Evolutionary conservation across 257 asterid genomes (phyloP).

Genomic region (Henckelia pumila): DNA sequence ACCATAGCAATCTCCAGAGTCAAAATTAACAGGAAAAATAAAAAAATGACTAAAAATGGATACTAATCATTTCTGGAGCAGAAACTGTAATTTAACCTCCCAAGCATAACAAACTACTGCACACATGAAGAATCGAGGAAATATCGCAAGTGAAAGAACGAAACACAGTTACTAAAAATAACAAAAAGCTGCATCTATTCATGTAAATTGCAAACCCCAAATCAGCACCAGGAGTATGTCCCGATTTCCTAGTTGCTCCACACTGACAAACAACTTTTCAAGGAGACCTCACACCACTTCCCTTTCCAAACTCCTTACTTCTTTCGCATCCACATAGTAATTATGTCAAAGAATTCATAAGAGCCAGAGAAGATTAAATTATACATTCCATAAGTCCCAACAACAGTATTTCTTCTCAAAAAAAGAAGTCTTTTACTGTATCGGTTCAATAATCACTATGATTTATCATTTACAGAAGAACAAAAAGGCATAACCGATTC

Average conservation of each 20-base stretch:
- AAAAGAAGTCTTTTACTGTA: not conserved
- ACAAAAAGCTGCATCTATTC: not conserved
- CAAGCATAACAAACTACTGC: conserved; percentile 12
- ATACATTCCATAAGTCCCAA: not conserved
- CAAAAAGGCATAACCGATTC: not conserved
- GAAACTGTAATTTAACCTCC: conserved; percentile 6
- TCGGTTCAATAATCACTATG: not conserved
- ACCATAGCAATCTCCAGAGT: conserved; percentile 21
- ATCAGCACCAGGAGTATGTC: conserved; percentile 1
- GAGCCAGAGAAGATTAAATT: not conserved
- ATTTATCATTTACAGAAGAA: not conserved
- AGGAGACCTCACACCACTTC: not conserved
- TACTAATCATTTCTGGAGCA: conserved; percentile 11
- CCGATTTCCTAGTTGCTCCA: not conserved
- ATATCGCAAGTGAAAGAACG: not conserved
- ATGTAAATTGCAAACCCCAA: not conserved
- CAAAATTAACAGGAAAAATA: not conserved
- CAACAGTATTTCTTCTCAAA: too few relatives aligned
- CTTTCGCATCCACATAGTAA: not conserved
- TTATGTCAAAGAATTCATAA: not conserved
- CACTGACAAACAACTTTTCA: not conserved
- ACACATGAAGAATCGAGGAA: not conserved
- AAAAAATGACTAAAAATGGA: conserved; percentile 7
- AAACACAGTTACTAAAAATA: not conserved
- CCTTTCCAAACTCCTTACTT: not conserved